phyloP scores from a whole-genome alignment of 2,329 filamentous ascomycete species.

The Aspergillus tamarii region DNA sequence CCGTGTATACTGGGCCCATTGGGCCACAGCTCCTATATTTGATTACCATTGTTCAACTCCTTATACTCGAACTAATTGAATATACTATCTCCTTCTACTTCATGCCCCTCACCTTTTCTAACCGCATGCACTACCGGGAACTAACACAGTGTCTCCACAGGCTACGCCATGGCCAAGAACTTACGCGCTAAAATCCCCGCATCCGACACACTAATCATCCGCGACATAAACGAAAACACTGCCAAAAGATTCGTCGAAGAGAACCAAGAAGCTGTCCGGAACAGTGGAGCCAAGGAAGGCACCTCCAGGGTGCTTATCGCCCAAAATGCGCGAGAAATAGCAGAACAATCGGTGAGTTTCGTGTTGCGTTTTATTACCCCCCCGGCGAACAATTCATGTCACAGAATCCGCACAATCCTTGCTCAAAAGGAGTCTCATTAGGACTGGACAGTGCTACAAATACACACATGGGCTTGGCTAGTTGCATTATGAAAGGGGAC shows the following conservation, averaged over 20 bases:
- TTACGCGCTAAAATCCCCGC: slow-evolving; percentile 67
- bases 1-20: background rate
- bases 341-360: slow-evolving; percentile 66
- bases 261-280: slow-evolving; percentile 37
- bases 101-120: background rate
- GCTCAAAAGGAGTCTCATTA: background rate
- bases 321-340: slow-evolving; percentile 62
- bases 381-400: background rate
- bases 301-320: slow-evolving; percentile 59
- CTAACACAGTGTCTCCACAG: slow-evolving; percentile 41
- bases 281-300: slow-evolving; percentile 29
- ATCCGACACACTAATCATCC: slow-evolving; percentile 65
- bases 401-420: background rate
- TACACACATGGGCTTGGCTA: background rate
- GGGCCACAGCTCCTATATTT: background rate
- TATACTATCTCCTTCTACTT: background rate
- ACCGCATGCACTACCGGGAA: background rate
- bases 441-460: background rate
- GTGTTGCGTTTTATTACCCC: background rate
- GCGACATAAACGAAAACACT: slow-evolving; percentile 65
- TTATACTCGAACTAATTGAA: background rate
- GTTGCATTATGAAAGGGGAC: background rate
- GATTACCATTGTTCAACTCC: background rate
- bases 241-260: slow-evolving; percentile 62
- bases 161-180: slow-evolving; percentile 74